phyloP scores from a whole-genome alignment of 2,329 filamentous ascomycete species.

The Boeremia exigua region DNA sequence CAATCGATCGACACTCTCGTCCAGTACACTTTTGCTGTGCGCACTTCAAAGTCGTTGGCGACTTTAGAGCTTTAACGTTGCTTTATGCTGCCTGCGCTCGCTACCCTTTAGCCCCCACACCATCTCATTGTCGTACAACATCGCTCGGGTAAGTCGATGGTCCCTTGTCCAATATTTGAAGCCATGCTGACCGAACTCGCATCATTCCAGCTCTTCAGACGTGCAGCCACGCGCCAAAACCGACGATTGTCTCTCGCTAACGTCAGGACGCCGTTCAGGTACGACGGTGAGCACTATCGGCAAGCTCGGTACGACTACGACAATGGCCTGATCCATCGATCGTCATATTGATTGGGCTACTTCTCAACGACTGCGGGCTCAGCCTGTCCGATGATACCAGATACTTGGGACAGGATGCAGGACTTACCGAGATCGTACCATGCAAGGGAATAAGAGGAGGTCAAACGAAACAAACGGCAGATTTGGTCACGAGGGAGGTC shows the following conservation, averaged over 20 bases:
- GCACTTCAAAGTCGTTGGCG: neutral
- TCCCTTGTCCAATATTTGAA: constrained; percentile 1
- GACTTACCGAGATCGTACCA: constrained; percentile 4
- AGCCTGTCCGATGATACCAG: neutral
- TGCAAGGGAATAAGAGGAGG: constrained; percentile 8
- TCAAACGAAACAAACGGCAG: constrained; percentile 21
- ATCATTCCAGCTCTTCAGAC: constrained; percentile 13
- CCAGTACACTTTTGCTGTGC: neutral
- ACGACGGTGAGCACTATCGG: constrained; percentile 15
- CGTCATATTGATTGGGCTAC: constrained; percentile 1
- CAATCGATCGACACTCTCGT: neutral
- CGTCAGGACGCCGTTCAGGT: constrained; percentile 12
- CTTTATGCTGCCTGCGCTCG: neutral
- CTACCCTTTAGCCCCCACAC: neutral
- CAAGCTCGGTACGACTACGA: constrained; percentile 11
- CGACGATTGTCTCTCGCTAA: constrained; percentile 13
- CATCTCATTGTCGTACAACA: constrained; percentile 1
- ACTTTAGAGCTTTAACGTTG: neutral
- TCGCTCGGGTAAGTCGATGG: neutral
- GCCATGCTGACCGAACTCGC: constrained; percentile 15
- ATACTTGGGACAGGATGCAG: neutral
- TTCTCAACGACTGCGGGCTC: neutral
- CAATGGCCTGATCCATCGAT: neutral
- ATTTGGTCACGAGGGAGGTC: constrained; percentile 16
- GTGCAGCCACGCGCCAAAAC: constrained; percentile 13